Base-by-base conservation (phyloP, 1,284 basidiomycete species). In the Trichosporon coremiiforme region DNA sequence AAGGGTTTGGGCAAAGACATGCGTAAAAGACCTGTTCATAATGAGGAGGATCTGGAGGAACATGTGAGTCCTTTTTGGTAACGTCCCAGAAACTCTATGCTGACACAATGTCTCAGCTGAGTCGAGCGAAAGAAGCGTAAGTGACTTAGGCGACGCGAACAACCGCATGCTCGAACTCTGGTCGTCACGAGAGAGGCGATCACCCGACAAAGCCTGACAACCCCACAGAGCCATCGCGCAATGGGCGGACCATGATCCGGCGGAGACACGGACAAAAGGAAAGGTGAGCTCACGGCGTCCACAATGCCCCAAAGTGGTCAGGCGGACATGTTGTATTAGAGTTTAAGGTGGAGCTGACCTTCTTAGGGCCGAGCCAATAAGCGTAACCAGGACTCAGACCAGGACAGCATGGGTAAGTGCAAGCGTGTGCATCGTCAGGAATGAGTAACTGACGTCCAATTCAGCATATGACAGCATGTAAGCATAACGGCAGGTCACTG, bases 341-440 rank as follows among this genome's bases (percentile, higher is more conserved):
- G 55, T 33, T 60, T 20, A 33, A 31, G 29, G 55, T 25, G 17
- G 17, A 33, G 57, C 57, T 62, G 57, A 60, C n/a, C 31, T 17
- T n/a, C 29, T 17, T n/a, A 62, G 57, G 57, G 57, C 57, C 57
- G 57, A 35, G 57, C 29, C 15, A 69, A 66, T 45, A 86, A 85
- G 75, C 85, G 83, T 22, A 83, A 83, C 4, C 85, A 86, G 12
- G 88, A 86, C 55, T 92, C 91, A 1, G 80, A 81, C 0, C 87
- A 87, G 31, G 93, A 95, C 78, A 94, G 92, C 15, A 95, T 94
- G 91, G 85, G 87, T 85, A 87, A 89, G 87, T 71, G 0, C 17
- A 29, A 47, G 29, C 64, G 3, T 17, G 36, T 13, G 29, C 35
- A 25, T n/a, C n/a, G 4, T 20, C 36, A 38, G 36, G 25, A 65